Evolutionary conservation across 352 stramenopile species (phyloP), one percentile per base, ranked within the genome.

Genomic region (Pythium sp.): DNA sequence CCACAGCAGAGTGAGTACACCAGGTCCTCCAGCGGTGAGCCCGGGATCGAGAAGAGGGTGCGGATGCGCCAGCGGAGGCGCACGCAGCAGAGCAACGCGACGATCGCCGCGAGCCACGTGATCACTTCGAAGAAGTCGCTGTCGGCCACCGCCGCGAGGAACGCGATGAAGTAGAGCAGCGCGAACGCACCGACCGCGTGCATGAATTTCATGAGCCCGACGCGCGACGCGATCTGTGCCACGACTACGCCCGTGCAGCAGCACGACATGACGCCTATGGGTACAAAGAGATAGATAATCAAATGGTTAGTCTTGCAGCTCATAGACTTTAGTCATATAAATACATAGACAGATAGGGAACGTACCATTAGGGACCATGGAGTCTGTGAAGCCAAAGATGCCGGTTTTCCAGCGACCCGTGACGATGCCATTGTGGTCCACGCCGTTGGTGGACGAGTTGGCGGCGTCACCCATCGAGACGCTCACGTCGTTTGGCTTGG

Each of bases 371-470:
- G 85, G 85, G 1, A 93, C 73, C 54, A 91, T 65, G 8, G 81
- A 82, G 65, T 89, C 80, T 24, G 72, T 86, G 72, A 78, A 93
- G 68, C 77, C 82, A 54, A 89, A 93, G 64, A 93, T 70, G 38
- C 80, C 79, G 12, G 80, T 87, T 70, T 93, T 93, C 85, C 85
- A 93, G 71, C 79, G 79, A 30, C 86, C 83, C n/a, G 81, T 84
- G 46, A 90, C 71, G 62, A 93, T 77, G 11, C 82, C 86, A 65
- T 92, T 92, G 28, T 86, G 76, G 73, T 92, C 86, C 51, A 78
- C 74, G 28, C 82, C 83, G 12, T 81, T 67, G 43, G 18, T 64
- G 9, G 58, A 63, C n/a, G 58, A 63, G 47, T 64, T 60, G 59
- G 71, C 71, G 47, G 73, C 68, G 68, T 75, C 68, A 51, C 65